Evolutionary conservation across 208 protist species (phyloP).

Genomic region (Endotrypanum monterogeii): DNA sequence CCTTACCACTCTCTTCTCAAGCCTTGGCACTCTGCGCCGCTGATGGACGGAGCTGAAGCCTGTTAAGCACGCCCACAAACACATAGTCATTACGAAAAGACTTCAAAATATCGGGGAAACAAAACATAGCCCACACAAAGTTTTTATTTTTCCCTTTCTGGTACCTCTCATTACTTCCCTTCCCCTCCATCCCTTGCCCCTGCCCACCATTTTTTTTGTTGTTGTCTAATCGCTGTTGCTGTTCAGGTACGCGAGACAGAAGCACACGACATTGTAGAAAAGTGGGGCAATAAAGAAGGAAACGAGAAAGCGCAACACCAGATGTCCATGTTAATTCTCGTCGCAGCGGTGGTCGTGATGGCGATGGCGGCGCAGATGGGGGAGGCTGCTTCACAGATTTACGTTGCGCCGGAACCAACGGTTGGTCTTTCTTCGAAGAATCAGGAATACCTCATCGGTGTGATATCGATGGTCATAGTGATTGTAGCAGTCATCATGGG

Average conservation of each 20-base stretch:
- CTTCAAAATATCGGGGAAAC: not conserved
- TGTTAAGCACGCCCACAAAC: no score
- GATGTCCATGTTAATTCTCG: not conserved
- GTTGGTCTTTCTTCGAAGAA: constrained; percentile 43
- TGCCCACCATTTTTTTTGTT: no score
- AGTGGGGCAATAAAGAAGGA: no score
- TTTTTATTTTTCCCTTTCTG: no score
- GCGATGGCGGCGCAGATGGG: constrained; percentile 5
- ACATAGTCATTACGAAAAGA: no score
- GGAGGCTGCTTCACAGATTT: constrained; percentile 25
- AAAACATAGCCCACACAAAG: no score
- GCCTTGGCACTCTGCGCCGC: no score
- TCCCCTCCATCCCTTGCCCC: not conserved
- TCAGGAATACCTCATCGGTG: constrained; percentile 81
- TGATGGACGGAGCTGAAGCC: no score
- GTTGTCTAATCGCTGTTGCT: no score
- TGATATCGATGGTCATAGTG: constrained; percentile 63
- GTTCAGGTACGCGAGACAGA: no score
- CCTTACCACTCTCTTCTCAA: no score
- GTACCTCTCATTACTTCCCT: not conserved
- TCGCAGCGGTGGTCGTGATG: not conserved
- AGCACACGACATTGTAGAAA: not conserved
- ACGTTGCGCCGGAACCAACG: constrained; percentile 49
- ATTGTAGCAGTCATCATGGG: constrained; percentile 58
- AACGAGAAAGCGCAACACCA: not conserved